phyloP scores from a whole-genome alignment of 2,329 filamentous ascomycete genomes.

The Furcasterigmium sp. region DNA sequence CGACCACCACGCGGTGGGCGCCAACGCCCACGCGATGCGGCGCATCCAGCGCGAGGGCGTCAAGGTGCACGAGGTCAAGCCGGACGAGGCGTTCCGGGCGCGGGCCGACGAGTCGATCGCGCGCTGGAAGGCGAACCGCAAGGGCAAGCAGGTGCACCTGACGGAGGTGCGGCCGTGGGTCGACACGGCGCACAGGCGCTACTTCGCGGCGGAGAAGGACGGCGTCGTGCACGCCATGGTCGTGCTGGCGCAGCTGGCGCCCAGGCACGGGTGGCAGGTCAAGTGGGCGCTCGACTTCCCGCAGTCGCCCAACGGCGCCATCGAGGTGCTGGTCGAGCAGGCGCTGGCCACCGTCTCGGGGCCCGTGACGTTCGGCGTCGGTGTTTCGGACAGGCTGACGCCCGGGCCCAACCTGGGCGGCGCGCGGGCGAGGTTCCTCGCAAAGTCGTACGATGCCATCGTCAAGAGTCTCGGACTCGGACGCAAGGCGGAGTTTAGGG shows the following conservation, averaged over 20 bases:
- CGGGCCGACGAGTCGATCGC: constrained; percentile 68
- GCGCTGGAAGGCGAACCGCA: constrained; percentile 75
- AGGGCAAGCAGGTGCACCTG: constrained; percentile 81
- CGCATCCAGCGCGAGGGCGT: constrained; percentile 79
- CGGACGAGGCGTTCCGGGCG: constrained; percentile 63
- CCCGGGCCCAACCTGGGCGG: constrained; percentile 80
- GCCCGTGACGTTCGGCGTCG: constrained; percentile 79
- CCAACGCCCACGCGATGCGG: constrained; percentile 70
- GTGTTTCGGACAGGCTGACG: constrained; percentile 67
- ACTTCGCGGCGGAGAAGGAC: constrained; percentile 74
- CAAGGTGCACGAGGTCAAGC: constrained; percentile 67
- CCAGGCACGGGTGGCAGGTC: constrained; percentile 83
- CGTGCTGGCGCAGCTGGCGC: constrained; percentile 76
- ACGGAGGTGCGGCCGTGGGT: constrained; percentile 89
- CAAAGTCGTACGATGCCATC: constrained; percentile 76
- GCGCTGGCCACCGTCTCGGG: constrained; percentile 50
- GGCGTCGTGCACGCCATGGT: constrained; percentile 72
- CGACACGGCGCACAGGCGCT: constrained; percentile 76
- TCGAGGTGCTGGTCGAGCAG: constrained; percentile 75
- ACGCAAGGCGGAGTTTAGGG: constrained; percentile 82
- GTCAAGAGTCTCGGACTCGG: constrained; percentile 77
- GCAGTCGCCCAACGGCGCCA: constrained; percentile 75
- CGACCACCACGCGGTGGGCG: constrained; percentile 57
- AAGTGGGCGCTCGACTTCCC: constrained; percentile 97
- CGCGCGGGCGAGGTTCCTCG: constrained; percentile 73